Evolutionary conservation across 257 asterid genomes (phyloP), one percentile per base, ranked within the genome.

Genomic region (Rubia yunnanensis): DNA sequence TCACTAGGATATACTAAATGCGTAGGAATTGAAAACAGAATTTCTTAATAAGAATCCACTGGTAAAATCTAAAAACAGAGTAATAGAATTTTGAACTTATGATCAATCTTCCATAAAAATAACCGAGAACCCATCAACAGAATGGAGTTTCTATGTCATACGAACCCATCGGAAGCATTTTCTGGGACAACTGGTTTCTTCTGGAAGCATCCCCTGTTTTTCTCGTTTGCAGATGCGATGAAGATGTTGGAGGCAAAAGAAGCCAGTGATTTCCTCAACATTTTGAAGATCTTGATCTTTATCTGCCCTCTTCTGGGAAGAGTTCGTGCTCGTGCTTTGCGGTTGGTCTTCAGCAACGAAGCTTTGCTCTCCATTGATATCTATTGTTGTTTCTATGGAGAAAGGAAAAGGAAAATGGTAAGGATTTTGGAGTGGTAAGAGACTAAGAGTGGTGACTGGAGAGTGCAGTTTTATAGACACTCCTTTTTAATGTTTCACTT

Each of bases 131-230:
- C 52, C 52, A 15, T 15, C 22, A 44, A 5, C 52, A 1, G 0
- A 0, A 44, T 11, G 48, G 5, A 39, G 0, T 39, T 2, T 39
- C 48, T 17, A 15, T 10, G 48, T 44, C 52, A 44, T 7, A 3
- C 5, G 22, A 44, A 15, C 6, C 52, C 52, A 15, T 44, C 8
- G 52, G 52, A 44, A 17, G 52, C 52, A 20, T 15, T 44, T 44
- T 44, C 22, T 17, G 52, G 52, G 52, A 44, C 52, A 4, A 44
- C 1, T 17, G 52, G 52, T 4, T 15, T 44, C 52, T 44, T 15
- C 52, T 44, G 52, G 52, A 44, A 44, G 52, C 52, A 44, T 44
- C 52, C 52, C 52, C 52, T 44, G 52, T 44, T 44, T 44, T 44
- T 44, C 52, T 44, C 17, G 52, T 2, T 44, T 44, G 52, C 52